These are phyloP conservation scores for Gossypium raimondii DNA, from an alignment of 345 rosid species.

Conservation along the genomic window DNA sequence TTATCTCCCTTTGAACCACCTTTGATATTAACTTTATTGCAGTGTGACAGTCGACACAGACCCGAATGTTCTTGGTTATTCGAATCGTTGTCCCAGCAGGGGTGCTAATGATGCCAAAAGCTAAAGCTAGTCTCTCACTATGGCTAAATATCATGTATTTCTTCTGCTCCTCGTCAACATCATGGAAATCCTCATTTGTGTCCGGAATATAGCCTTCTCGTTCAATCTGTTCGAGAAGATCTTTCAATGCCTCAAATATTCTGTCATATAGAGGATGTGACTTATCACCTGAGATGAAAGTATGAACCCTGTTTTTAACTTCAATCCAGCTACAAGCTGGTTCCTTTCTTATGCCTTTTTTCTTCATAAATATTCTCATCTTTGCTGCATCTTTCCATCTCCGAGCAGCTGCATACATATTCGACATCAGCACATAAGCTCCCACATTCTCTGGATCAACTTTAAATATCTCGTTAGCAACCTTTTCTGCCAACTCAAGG, in stretches of 20 bases:
- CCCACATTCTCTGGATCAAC: conserved; percentile 67
- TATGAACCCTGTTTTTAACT: conserved; percentile 54
- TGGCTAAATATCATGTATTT: conserved; percentile 46
- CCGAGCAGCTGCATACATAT: conserved; percentile 58
- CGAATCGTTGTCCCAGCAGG: conserved; percentile 63
- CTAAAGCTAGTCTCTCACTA: conserved; percentile 75
- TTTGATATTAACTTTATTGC: conserved; percentile 62
- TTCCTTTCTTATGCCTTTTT: conserved; percentile 54
- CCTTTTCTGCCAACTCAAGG: conserved; percentile 66
- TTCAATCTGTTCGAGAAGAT: conserved; percentile 56
- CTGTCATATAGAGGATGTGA: conserved; percentile 50
- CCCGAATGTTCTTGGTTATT: conserved; percentile 63
- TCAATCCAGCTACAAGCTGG: conserved; percentile 91
- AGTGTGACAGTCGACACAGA: conserved; percentile 60
- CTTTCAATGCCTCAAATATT: conserved; percentile 43
- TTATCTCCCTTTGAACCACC: conserved; percentile 58
- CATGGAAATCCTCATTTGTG: conserved; percentile 60
- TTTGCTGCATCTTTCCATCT: conserved; percentile 64
- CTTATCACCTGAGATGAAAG: conserved; percentile 66
- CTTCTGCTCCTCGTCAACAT: conserved; percentile 75
- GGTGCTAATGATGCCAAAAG: conserved; percentile 60
- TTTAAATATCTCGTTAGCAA: conserved; percentile 46
- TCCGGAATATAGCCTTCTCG: conserved; percentile 69
- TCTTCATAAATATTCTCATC: conserved; percentile 45
- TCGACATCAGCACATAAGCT: conserved; percentile 71